These are phyloP conservation scores for Wakefieldia striispora DNA, from an alignment of 768 basidiomycete species.

Conservation along the genomic window DNA sequence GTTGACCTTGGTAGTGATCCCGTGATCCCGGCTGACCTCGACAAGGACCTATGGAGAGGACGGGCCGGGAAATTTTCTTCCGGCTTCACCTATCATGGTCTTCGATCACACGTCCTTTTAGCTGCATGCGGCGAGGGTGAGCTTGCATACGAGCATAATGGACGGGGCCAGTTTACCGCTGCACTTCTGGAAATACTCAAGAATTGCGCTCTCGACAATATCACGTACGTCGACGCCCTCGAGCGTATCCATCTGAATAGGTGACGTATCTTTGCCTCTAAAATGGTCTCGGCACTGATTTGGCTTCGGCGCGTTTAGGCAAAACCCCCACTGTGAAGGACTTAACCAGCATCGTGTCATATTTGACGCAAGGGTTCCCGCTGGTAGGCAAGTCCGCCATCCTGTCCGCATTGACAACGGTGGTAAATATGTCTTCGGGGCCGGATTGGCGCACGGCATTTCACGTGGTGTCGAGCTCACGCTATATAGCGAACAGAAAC, in stretches of 20 bases:
- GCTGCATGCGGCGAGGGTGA: conserved; percentile 42
- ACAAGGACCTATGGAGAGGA: conserved; percentile 23
- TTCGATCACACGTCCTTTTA: conserved; percentile 40
- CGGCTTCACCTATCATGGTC: conserved; percentile 26
- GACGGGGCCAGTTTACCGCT: conserved; percentile 25
- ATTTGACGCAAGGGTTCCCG: conserved; percentile 21
- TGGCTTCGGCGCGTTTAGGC: conserved; percentile 9
- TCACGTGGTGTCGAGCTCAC: conserved; percentile 15
- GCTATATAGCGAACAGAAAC: conserved; percentile 11
- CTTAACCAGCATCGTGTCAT: conserved; percentile 18
- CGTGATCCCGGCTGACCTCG: conserved; percentile 17
- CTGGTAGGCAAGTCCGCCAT: conserved; percentile 7
- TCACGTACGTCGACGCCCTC: conserved; percentile 28
- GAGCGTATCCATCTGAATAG: conserved; percentile 12
- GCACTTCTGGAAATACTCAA: conserved; percentile 19
- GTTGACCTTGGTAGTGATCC: not conserved
- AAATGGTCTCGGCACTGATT: not conserved
- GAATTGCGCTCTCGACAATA: not conserved
- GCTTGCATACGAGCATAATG: conserved; percentile 26
- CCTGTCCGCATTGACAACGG: not conserved
- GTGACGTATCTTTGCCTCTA: not conserved
- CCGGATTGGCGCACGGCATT: conserved; percentile 29
- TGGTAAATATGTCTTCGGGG: conserved; percentile 18
- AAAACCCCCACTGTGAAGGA: conserved; percentile 32
- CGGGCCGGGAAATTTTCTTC: conserved; percentile 11